Evolutionary conservation across 1,284 basidiomycete genomes (phyloP).

Genomic region (Sanghuangporus baumii): DNA sequence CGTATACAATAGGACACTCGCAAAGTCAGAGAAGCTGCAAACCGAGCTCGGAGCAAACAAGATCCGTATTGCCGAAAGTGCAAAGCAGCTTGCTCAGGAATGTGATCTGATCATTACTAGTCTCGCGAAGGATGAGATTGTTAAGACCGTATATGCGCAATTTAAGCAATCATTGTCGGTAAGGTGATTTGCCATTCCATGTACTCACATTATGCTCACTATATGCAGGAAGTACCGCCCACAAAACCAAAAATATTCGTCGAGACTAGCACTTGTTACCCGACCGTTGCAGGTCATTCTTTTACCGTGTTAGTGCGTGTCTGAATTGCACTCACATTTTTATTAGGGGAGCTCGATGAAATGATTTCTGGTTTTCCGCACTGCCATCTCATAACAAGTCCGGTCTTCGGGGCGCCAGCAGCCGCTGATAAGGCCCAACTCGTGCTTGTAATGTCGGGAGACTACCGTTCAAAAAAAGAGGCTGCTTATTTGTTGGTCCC

Average conservation of each 20-base stretch:
- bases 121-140: constrained; percentile 69
- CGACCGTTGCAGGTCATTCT: constrained; percentile 54
- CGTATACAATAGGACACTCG: constrained; percentile 62
- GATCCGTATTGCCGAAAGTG: constrained; percentile 47
- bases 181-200: constrained; percentile 25
- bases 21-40: constrained; percentile 53
- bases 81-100: constrained; percentile 52
- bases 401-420: constrained; percentile 73
- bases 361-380: constrained; percentile 58
- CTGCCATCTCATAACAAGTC: constrained; percentile 68
- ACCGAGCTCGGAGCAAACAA: constrained; percentile 48
- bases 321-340: background rate
- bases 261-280: constrained; percentile 77
- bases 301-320: background rate
- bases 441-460: constrained; percentile 76
- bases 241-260: constrained; percentile 66
- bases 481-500: constrained; percentile 73
- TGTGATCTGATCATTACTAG: constrained; percentile 82
- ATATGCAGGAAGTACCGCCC: constrained; percentile 15
- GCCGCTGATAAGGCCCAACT: constrained; percentile 69
- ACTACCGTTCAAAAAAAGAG: constrained; percentile 81
- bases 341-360: constrained; percentile 62
- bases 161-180: constrained; percentile 57
- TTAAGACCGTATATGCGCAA: constrained; percentile 60
- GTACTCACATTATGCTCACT: background rate